phyloP scores from a whole-genome alignment of 1,139 yeast genomes.

The Saccharomyces hybrid region DNA sequence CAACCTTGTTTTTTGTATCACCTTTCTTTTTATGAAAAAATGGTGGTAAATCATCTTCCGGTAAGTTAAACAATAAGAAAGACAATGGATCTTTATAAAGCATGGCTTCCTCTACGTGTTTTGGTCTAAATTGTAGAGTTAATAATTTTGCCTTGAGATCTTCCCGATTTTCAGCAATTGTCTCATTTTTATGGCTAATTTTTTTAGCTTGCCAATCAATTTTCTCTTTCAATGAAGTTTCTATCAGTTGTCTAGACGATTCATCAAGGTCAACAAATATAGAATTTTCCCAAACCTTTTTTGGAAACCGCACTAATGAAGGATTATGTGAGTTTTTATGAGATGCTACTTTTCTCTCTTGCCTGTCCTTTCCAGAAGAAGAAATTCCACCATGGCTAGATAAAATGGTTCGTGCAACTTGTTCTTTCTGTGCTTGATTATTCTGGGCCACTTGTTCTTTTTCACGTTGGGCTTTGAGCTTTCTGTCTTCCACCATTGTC shows the following conservation, averaged over 20 bases:
- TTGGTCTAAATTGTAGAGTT: conserved; percentile 56
- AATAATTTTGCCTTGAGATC: conserved; percentile 21
- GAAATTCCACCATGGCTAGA: conserved; percentile 11
- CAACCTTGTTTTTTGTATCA: conserved; percentile 42
- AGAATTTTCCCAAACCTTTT: conserved; percentile 59
- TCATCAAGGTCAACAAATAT: conserved; percentile 39
- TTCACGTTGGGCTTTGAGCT: conserved; percentile 35
- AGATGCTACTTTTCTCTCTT: neutral
- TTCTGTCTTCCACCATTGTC: conserved; percentile 49
- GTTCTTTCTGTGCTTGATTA: conserved; percentile 31
- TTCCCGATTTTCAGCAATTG: conserved; percentile 11
- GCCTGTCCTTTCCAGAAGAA: conserved; percentile 5
- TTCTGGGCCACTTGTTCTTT: conserved; percentile 40
- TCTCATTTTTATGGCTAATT: conserved; percentile 4
- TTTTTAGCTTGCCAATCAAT: conserved; percentile 44
- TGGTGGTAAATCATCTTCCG: conserved; percentile 84
- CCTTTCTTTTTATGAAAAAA: conserved; percentile 37
- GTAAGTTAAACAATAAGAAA: conserved; percentile 81
- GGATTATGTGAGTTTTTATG: conserved; percentile 1
- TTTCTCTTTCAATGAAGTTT: conserved; percentile 45
- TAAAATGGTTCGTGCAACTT: conserved; percentile 32
- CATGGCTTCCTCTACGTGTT: conserved; percentile 68
- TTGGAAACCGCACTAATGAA: conserved; percentile 40
- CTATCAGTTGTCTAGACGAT: conserved; percentile 44
- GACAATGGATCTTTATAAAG: conserved; percentile 62